phyloP scores from a whole-genome alignment of 805 yeast species.

The Spathaspora passalidarum region DNA sequence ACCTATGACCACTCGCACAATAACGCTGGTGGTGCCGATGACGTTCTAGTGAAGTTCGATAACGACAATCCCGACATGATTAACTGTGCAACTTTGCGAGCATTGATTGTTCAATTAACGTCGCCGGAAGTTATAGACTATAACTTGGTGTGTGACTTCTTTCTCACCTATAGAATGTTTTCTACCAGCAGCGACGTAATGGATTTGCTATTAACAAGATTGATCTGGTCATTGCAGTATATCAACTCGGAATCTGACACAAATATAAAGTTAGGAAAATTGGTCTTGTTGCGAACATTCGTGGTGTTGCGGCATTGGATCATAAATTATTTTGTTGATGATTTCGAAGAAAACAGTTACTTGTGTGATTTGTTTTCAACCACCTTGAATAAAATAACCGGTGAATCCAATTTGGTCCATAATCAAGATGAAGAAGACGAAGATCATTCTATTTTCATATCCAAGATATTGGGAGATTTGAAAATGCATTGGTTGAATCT shows the following conservation, averaged over 20 bases:
- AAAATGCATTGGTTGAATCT: conserved; percentile 40
- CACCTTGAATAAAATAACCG: conserved; percentile 39
- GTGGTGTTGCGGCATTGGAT: conserved; percentile 89
- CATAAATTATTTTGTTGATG: conserved; percentile 81
- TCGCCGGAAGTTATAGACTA: conserved; percentile 77
- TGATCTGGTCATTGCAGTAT: conserved; percentile 67
- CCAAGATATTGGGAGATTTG: conserved; percentile 35
- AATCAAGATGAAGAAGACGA: conserved; percentile 1
- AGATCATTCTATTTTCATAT: conserved; percentile 24
- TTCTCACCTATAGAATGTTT: conserved; percentile 76
- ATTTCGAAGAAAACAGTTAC: conserved; percentile 43
- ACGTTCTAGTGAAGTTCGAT: conserved; percentile 31
- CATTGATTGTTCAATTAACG: conserved; percentile 60
- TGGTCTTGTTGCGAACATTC: conserved; percentile 76
- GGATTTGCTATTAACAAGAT: conserved; percentile 58
- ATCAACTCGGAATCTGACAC: conserved; percentile 25
- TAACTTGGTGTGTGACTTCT: conserved; percentile 77
- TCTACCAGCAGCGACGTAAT: conserved; percentile 56
- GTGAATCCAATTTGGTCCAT: conserved; percentile 26
- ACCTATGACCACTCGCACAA: not conserved
- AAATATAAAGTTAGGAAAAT: conserved; percentile 49
- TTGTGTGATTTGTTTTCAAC: conserved; percentile 47
- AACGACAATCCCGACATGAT: conserved; percentile 27
- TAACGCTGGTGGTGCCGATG: not conserved
- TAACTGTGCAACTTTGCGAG: conserved; percentile 37